Base-by-base conservation (phyloP, 345 rosid genomes). In the Pistacia integerrima region DNA sequence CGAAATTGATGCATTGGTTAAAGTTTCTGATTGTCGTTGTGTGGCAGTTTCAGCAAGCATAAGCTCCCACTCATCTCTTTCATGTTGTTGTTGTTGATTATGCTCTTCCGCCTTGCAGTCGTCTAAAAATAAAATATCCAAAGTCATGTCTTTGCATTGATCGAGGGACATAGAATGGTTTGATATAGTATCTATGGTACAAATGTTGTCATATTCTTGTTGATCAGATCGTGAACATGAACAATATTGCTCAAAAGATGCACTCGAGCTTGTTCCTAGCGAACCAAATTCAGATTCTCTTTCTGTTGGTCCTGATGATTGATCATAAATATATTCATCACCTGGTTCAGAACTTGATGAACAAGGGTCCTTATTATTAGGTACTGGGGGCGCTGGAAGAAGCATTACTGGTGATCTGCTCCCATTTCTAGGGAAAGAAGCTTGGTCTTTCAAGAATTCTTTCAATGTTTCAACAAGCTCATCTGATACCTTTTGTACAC, bases 401-500 rank as follows among this genome's bases (percentile, higher is more conserved):
- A 76, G 80, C 62, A 75, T 77, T 67, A 77, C 54, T 10, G 84
- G 73, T 0, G 84, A 73, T 63, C 67, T 7, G 9, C 46, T 78
- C 5, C 78, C 70, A 54, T 35, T 67, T 1, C 79, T 52, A 12
- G 92, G 86, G 70, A 90, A 87, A 30, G 93, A 88, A 28, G 91
- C 81, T 64, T 92, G 87, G 69, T 96, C 98, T 74, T 90, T 96
- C 38, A 92, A 65, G 81, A 93, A 96, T 67, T 93, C 99, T 41
- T 88, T 88, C 52, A 96, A 74, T 6, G 97, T 92, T 56, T 87
- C 93, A 0, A 96, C 25, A 55, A 96, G 90, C 79, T 96, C 97
- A 1, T 85, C 82, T 0, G 99, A 92, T 17, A 96, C 84, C 73
- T 80, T 90, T 12, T 90, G 97, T 74, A 93, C 84, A 28, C 93